These are phyloP conservation scores for Macrophomina phaseolina DNA, from an alignment of 2,329 filamentous ascomycete genomes.

Conservation along the genomic window DNA sequence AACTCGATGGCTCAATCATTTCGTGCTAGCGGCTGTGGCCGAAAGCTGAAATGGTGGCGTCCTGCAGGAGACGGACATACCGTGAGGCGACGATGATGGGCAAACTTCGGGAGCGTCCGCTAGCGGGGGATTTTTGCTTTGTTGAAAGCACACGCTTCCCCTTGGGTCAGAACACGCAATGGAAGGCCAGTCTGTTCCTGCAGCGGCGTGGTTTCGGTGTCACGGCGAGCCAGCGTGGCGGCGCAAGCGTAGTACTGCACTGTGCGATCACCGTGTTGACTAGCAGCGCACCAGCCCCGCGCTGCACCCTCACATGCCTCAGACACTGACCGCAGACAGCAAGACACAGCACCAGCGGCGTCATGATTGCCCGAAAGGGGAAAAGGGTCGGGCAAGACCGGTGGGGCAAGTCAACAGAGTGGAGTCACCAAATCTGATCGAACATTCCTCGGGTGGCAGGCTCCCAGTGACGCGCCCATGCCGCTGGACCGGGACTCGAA, in stretches of 20 bases:
- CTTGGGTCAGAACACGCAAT: slow-evolving; percentile 17
- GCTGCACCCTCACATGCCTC: not conserved
- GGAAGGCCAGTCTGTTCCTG: slow-evolving; percentile 23
- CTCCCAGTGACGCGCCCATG: not conserved
- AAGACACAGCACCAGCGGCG: slow-evolving; percentile 2
- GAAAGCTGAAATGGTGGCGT: not conserved
- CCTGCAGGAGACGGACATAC: slow-evolving; percentile 8
- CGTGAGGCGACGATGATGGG: slow-evolving; percentile 10
- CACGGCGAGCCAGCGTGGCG: slow-evolving; percentile 1
- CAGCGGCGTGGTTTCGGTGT: slow-evolving; percentile 14
- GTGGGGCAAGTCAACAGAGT: not conserved
- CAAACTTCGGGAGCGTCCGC: not conserved
- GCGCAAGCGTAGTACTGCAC: slow-evolving; percentile 22
- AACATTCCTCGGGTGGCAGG: slow-evolving; percentile 13
- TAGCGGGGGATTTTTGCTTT: slow-evolving; percentile 18
- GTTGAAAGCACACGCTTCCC: slow-evolving; percentile 21
- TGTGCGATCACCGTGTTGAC: slow-evolving; percentile 20
- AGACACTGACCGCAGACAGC: slow-evolving; percentile 9
- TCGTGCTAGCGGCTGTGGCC: too few relatives aligned
- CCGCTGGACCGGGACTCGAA: slow-evolving; percentile 7
- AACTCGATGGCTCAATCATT: too few relatives aligned
- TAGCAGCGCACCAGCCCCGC: slow-evolving; percentile 2
- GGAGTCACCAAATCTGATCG: not conserved
- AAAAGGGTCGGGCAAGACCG: not conserved
- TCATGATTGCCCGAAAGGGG: not conserved